Percentiles rank a stretch among this genome's conserved stretches.
Evolutionary conservation across 352 stramenopile genomes (phyloP).

Genomic region (Nothophytophthora sp.): DNA sequence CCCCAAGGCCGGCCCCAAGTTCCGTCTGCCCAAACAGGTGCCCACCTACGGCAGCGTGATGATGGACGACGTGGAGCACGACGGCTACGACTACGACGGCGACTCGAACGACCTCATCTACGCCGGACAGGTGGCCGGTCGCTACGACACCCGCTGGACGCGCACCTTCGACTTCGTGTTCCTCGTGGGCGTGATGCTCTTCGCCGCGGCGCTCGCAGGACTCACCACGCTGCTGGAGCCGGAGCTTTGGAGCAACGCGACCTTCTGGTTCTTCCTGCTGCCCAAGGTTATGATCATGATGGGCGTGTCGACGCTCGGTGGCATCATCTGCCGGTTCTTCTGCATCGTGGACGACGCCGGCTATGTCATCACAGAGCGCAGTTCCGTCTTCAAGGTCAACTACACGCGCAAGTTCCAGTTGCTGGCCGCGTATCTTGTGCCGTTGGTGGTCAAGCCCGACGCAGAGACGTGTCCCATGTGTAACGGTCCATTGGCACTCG

Average conservation of each 20-base stretch:
- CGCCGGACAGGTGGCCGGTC: conserved; percentile 70
- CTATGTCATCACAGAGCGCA: conserved; percentile 85
- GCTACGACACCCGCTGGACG: conserved; percentile 85
- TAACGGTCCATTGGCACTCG: conserved; percentile 62
- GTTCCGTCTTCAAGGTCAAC: conserved; percentile 87
- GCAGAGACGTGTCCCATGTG: conserved; percentile 36
- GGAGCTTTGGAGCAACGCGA: conserved; percentile 59
- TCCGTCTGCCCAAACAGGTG: conserved; percentile 76
- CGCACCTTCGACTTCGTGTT: conserved; percentile 87
- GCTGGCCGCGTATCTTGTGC: conserved; percentile 79
- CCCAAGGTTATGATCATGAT: conserved; percentile 86
- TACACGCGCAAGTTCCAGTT: conserved; percentile 86
- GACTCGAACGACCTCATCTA: conserved; percentile 87
- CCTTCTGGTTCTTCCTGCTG: conserved; percentile 82
- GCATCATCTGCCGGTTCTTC: conserved; percentile 81
- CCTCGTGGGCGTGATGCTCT: conserved; percentile 61
- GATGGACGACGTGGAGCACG: conserved; percentile 46
- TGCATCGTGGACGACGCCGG: conserved; percentile 80
- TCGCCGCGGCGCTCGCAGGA: conserved; percentile 41
- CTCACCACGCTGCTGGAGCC: conserved; percentile 63
- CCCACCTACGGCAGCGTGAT: conserved; percentile 77
- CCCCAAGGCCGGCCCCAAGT: conserved; percentile 70
- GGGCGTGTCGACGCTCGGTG: conserved; percentile 72
- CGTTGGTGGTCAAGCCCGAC: conserved; percentile 71
- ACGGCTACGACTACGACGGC: conserved; percentile 74